Evolutionary conservation across 495 filamentous ascomycete genomes (phyloP).

Genomic region (Penicillium coprophilum): DNA sequence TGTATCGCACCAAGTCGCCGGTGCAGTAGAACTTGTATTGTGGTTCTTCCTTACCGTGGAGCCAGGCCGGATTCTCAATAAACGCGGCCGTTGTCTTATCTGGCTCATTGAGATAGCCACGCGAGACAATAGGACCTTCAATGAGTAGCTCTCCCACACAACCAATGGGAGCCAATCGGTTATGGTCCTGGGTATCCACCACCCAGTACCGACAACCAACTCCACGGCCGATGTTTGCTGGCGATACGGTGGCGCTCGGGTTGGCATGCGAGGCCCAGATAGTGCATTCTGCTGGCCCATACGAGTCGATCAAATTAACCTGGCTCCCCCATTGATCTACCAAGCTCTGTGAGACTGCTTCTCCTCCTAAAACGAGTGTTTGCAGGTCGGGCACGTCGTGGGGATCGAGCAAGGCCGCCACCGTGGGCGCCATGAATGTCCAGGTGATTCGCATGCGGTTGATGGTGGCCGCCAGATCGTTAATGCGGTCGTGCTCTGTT

Average conservation of each 20-base stretch:
- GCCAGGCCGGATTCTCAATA: constrained; percentile 26
- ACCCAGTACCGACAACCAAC: constrained; percentile 33
- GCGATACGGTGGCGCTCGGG: neutral
- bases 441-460: constrained; percentile 8
- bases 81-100: constrained; percentile 26
- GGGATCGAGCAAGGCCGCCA: constrained; percentile 16
- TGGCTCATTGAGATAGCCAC: constrained; percentile 43
- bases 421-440: constrained; percentile 13
- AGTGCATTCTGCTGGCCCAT: constrained; percentile 33
- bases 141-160: constrained; percentile 45
- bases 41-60: neutral
- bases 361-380: constrained; percentile 25
- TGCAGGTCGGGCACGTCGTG: constrained; percentile 12
- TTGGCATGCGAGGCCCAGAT: no score
- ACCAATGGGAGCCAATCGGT: constrained; percentile 37
- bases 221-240: neutral
- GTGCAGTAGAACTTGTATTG: constrained; percentile 36
- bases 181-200: constrained; percentile 31
- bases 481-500: constrained; percentile 22
- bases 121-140: constrained; percentile 39
- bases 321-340: constrained; percentile 38
- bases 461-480: constrained; percentile 11
- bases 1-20: constrained; percentile 47
- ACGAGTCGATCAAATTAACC: constrained; percentile 16
- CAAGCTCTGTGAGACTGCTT: constrained; percentile 17